Conservation (phyloP, 257 asterid species). For the Penstemon eatonii region DNA sequence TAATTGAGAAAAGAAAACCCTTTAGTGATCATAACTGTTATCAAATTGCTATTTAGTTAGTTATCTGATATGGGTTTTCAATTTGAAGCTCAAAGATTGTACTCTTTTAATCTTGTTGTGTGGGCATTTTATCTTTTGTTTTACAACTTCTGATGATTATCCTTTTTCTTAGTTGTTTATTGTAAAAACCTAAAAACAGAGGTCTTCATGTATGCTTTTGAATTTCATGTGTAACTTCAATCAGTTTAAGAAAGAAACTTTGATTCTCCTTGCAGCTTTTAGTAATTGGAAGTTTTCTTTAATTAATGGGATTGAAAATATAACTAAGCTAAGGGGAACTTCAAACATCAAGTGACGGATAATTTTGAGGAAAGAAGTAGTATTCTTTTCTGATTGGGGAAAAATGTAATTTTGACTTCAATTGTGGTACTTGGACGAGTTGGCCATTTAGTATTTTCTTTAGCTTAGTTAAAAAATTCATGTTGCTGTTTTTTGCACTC, state of each 20-base stretch:
- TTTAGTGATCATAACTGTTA: neutral
- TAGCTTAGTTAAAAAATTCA: neutral
- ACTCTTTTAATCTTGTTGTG: neutral
- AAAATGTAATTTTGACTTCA: neutral
- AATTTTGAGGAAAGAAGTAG: neutral
- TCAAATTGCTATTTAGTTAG: slow-evolving; percentile 7
- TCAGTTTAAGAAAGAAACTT: neutral
- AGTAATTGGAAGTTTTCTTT: neutral
- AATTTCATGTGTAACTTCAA: too few relatives aligned
- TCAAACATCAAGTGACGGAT: neutral
- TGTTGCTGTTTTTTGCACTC: neutral
- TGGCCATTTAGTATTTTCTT: neutral
- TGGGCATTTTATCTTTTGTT: neutral
- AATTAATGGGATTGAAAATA: neutral
- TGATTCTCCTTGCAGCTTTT: neutral
- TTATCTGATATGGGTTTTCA: slow-evolving; percentile 9
- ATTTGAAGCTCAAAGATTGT: slow-evolving; percentile 12
- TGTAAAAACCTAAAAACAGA: neutral
- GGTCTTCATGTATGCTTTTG: neutral
- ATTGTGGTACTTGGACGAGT: slow-evolving; percentile 2
- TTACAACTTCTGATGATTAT: neutral
- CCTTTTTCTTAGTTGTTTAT: neutral
- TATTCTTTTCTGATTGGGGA: neutral
- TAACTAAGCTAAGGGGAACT: neutral
- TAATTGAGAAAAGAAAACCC: neutral